Conservation (phyloP, 306 rosid genomes). For the Quercus alba region DNA sequence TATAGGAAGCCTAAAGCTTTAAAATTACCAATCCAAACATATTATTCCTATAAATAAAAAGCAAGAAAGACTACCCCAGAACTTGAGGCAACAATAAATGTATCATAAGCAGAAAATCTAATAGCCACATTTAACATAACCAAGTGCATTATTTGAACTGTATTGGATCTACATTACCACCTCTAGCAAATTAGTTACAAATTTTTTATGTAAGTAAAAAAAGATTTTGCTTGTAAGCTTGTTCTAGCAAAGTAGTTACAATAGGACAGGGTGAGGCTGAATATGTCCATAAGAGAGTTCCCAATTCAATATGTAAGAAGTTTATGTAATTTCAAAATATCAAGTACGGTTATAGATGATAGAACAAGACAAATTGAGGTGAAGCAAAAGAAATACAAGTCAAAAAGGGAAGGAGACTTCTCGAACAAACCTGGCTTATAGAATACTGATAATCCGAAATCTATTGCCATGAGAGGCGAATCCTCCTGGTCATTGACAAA, state of each 20-base stretch:
- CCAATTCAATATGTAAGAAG: not conserved
- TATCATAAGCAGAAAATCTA: not conserved
- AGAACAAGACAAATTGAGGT: not conserved
- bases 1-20: not conserved
- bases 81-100: not conserved
- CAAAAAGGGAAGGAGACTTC: not conserved
- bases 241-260: not conserved
- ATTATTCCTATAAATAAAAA: not conserved
- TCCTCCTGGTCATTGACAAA: slow-evolving; percentile 74
- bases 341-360: not conserved
- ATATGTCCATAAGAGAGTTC: not conserved
- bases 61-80: not conserved
- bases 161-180: not conserved
- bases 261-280: not conserved
- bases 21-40: not conserved
- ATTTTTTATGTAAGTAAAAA: too few relatives aligned
- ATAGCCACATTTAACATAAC: not conserved
- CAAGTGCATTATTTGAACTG: not conserved
- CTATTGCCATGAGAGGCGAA: slow-evolving; percentile 79
- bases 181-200: not conserved
- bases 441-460: slow-evolving; percentile 84
- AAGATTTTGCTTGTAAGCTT: too few relatives aligned
- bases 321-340: not conserved
- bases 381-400: not conserved
- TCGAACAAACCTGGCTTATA: slow-evolving; percentile 78